These are phyloP conservation scores for Vigna unguiculata DNA, from an alignment of 306 rosid species.

Conservation along the genomic window DNA sequence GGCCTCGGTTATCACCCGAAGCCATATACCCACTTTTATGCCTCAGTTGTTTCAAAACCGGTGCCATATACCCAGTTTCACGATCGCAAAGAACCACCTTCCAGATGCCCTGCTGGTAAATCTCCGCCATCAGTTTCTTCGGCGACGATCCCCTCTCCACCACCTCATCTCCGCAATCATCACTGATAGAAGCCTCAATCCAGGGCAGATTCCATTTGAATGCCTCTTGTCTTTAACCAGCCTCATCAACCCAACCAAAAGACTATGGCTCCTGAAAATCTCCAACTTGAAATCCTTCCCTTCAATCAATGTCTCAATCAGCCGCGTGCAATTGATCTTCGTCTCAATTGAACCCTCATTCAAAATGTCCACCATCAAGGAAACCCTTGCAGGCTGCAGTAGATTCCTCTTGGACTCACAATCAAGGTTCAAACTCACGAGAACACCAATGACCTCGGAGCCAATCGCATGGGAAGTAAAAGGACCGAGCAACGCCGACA, in stretches of 20 bases:
- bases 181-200: constrained; percentile 63
- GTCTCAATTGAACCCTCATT: constrained; percentile 74
- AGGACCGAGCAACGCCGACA: constrained; percentile 67
- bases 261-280: constrained; percentile 66
- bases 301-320: constrained; percentile 61
- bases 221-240: constrained; percentile 66
- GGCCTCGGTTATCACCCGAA: too few species aligned
- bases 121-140: too few species aligned
- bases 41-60: too few species aligned
- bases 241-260: constrained; percentile 72
- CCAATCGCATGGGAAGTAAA: constrained; percentile 75
- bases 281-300: constrained; percentile 53
- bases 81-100: too few species aligned
- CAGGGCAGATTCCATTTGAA: constrained; percentile 50
- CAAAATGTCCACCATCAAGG: constrained; percentile 68
- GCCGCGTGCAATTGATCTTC: constrained; percentile 64
- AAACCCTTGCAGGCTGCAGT: constrained; percentile 67
- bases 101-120: too few species aligned
- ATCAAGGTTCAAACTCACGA: constrained; percentile 61
- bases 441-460: constrained; percentile 63
- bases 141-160: too few species aligned
- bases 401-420: constrained; percentile 54
- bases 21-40: too few species aligned
- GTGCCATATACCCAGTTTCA: too few species aligned
- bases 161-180: too few species aligned